These are phyloP conservation scores for Cucumis sativus DNA, from an alignment of 306 rosid genomes.

Conservation along the genomic window Cucumber_9930_V3 NC_026659.2:18787501-18788000, in stretches of 20 bases:
- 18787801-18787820: not conserved
- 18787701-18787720: not conserved
- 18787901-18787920: too few relatives aligned
- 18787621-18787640: not conserved
- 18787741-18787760: not conserved
- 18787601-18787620: not conserved
- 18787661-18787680: not conserved
- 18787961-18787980: too few relatives aligned
- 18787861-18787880: too few relatives aligned
- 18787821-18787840: not conserved
- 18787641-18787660: not conserved
- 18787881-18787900: too few relatives aligned
- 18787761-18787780: not conserved
- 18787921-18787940: too few relatives aligned
- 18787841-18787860: not conserved
- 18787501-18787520: not conserved
- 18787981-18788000: too few relatives aligned
- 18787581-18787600: not conserved
- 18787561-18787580: not conserved
- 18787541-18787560: too few relatives aligned
- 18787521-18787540: not conserved
- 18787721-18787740: not conserved
- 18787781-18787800: not conserved
- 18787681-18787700: not conserved
- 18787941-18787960: rapidly evolving